phyloP scores from a whole-genome alignment of 2,329 filamentous ascomycete species.

The Aspergillus glaucus region DNA sequence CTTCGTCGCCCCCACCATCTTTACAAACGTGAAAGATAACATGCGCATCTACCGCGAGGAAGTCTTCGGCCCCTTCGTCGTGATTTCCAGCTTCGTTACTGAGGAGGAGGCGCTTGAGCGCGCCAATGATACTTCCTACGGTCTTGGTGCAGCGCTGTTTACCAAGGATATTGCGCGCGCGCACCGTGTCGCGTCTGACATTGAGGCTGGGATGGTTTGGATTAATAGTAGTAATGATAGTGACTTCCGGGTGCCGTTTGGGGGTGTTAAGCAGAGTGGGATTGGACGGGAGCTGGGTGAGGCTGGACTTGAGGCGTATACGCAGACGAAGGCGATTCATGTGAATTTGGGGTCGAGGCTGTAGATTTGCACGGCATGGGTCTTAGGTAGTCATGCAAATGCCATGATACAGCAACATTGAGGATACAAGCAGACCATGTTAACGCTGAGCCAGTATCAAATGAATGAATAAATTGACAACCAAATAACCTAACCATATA shows the following conservation, averaged over 20 bases:
- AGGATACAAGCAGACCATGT: too few relatives aligned
- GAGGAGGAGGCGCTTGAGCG: conserved; percentile 54
- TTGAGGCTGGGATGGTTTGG: conserved; percentile 66
- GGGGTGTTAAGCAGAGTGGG: conserved; percentile 57
- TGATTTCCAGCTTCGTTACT: conserved; percentile 51
- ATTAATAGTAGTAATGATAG: conserved; percentile 55
- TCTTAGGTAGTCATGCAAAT: neutral
- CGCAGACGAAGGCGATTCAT: conserved; percentile 51
- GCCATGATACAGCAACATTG: neutral
- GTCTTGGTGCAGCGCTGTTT: conserved; percentile 30
- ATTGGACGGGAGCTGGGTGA: conserved; percentile 58
- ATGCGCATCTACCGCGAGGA: conserved; percentile 58
- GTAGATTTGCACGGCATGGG: conserved; percentile 13
- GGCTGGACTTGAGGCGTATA: conserved; percentile 56
- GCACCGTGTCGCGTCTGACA: conserved; percentile 46
- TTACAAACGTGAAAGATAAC: conserved; percentile 50
- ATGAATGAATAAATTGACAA: too few relatives aligned
- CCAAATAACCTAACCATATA: neutral
- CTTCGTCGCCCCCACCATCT: conserved; percentile 57
- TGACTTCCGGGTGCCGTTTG: conserved; percentile 50
- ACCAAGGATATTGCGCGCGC: conserved; percentile 57
- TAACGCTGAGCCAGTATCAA: too few relatives aligned
- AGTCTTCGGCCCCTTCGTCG: conserved; percentile 58
- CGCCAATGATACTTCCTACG: conserved; percentile 50
- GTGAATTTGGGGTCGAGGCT: conserved; percentile 40